Conservation (phyloP, 768 basidiomycete species). For the Gelatoporia subvermispora region DNA sequence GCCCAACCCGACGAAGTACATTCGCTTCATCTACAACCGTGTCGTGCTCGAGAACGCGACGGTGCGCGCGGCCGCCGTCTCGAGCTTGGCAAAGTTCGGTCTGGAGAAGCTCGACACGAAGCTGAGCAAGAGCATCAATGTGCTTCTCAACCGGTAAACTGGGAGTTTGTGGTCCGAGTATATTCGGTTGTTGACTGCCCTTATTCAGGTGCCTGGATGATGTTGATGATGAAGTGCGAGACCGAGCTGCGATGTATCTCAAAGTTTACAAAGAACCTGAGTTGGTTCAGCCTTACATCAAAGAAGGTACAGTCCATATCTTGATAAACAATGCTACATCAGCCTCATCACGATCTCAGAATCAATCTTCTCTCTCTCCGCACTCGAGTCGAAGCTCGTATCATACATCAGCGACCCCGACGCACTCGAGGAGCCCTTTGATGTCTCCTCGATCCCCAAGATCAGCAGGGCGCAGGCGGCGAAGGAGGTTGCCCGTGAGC, state of each 20-base stretch:
- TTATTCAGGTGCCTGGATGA: constrained; percentile 91
- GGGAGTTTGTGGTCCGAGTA: neutral
- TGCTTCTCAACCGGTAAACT: constrained; percentile 75
- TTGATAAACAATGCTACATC: neutral
- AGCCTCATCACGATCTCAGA: constrained; percentile 43
- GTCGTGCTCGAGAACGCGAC: constrained; percentile 98
- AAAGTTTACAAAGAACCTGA: constrained; percentile 74
- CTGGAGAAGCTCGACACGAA: constrained; percentile 76
- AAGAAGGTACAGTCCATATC: constrained; percentile 60
- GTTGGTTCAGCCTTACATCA: constrained; percentile 83
- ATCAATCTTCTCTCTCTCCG: constrained; percentile 87
- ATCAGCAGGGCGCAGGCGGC: constrained; percentile 91
- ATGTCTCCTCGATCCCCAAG: constrained; percentile 82
- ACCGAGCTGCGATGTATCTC: constrained; percentile 93
- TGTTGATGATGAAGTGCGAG: constrained; percentile 97
- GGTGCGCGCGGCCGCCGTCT: constrained; percentile 93
- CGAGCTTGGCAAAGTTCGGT: constrained; percentile 94
- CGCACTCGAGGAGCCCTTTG: constrained; percentile 72
- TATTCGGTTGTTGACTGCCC: no score
- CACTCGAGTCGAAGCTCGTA: constrained; percentile 88
- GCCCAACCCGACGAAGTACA: constrained; percentile 96
- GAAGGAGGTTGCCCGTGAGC: constrained; percentile 81
- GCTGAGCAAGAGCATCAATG: constrained; percentile 81
- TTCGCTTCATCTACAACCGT: constrained; percentile 99
- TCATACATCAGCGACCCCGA: constrained; percentile 84